phyloP scores from a whole-genome alignment of 2,329 filamentous ascomycete species.

The Biscogniauxia mediterranea region DNA sequence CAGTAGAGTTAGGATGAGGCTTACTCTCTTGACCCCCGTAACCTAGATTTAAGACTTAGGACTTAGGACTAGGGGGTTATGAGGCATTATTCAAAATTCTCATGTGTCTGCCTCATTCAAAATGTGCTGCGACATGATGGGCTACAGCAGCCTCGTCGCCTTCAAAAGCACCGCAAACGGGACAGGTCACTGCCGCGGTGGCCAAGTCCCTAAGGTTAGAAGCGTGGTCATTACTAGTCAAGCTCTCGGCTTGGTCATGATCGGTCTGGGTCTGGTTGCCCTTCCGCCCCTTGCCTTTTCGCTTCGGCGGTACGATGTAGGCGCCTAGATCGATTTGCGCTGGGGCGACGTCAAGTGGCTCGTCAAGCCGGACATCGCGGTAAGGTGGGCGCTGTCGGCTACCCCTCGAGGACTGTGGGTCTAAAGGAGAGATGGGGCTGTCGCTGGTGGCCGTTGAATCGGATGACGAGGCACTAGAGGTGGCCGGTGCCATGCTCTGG shows the following conservation, averaged over 20 bases:
- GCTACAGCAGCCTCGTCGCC: slow-evolving; percentile 68
- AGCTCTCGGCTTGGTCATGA: slow-evolving; percentile 9
- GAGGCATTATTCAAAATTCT: neutral
- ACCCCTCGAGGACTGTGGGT: slow-evolving; percentile 12
- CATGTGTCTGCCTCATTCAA: slow-evolving; percentile 34
- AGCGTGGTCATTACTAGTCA: slow-evolving; percentile 10
- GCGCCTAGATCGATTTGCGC: slow-evolving; percentile 50
- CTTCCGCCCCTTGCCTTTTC: slow-evolving; percentile 30
- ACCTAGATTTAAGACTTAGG: neutral
- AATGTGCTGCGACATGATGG: slow-evolving; percentile 63
- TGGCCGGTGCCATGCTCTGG: slow-evolving; percentile 52
- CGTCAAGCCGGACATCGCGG: slow-evolving; percentile 35
- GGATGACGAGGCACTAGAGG: slow-evolving; percentile 6
- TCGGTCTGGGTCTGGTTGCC: slow-evolving; percentile 8
- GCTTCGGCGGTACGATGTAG: slow-evolving; percentile 43
- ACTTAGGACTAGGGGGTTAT: neutral
- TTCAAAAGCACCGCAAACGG: slow-evolving; percentile 64
- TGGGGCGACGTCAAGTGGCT: slow-evolving; percentile 36
- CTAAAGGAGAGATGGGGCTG: slow-evolving; percentile 4
- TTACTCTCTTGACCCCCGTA: neutral
- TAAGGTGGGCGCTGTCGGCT: slow-evolving; percentile 27
- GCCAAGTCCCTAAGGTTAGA: slow-evolving; percentile 25
- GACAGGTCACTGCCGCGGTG: slow-evolving; percentile 48
- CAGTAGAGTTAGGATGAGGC: neutral
- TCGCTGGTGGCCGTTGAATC: slow-evolving; percentile 12